phyloP scores from a whole-genome alignment of 306 rosid species.

The Begonia fuchsioides region DNA sequence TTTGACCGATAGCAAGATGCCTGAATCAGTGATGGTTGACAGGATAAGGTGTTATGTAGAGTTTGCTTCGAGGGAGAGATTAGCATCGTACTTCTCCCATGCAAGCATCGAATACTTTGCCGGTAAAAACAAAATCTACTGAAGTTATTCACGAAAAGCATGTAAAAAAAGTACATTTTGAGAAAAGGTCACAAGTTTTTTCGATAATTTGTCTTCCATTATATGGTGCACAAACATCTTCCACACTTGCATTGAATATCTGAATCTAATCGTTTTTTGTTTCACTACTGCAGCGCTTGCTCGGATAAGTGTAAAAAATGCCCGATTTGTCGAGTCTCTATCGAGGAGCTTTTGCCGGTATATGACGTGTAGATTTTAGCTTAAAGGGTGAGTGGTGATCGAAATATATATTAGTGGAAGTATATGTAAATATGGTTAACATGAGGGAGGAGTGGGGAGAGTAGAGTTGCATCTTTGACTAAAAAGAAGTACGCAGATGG shows the following conservation, averaged over 20 bases:
- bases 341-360: slow-evolving; percentile 69
- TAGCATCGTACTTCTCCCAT: slow-evolving; percentile 81
- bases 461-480: too few relatives aligned
- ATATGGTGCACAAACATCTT: too few relatives aligned
- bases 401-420: too few relatives aligned
- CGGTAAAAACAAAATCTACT: slow-evolving; percentile 31
- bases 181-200: too few relatives aligned
- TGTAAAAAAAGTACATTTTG: too few relatives aligned
- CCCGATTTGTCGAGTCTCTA: slow-evolving; percentile 67
- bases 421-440: too few relatives aligned
- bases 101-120: slow-evolving; percentile 89
- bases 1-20: too few relatives aligned
- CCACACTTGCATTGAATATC: too few relatives aligned
- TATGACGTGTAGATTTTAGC: slow-evolving; percentile 63
- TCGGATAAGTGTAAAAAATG: slow-evolving; percentile 76
- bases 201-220: too few relatives aligned
- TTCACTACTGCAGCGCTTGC: slow-evolving; percentile 52
- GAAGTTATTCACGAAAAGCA: too few relatives aligned
- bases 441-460: too few relatives aligned
- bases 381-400: neutral
- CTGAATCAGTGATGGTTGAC: slow-evolving; percentile 6
- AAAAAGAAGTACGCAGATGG: too few relatives aligned
- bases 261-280: neutral
- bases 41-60: slow-evolving; percentile 94
- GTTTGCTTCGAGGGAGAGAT: slow-evolving; percentile 90